Percentiles rank a stretch among this genome's conserved stretches.
Conservation (phyloP, 164 flowering plant genomes). For the Stephania japonica region DNA sequence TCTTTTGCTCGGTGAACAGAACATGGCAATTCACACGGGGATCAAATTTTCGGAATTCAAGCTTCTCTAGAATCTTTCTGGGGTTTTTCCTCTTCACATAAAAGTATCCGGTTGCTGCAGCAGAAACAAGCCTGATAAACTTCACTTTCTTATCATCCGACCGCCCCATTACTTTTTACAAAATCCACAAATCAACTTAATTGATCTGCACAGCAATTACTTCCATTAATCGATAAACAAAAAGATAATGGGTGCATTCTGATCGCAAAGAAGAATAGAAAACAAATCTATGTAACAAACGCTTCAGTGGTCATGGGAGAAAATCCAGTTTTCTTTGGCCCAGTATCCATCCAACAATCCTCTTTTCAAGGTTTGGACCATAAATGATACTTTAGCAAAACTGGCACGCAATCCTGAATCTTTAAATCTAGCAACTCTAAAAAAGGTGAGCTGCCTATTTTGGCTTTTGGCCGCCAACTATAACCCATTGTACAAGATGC, state of each 20-base stretch:
- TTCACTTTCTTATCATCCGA: conserved; percentile 58
- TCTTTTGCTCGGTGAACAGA: conserved; percentile 80
- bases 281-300: not conserved
- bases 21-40: conserved; percentile 91
- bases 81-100: conserved; percentile 82
- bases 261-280: not conserved
- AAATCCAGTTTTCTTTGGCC: no score
- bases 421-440: no score
- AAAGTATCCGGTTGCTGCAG: conserved; percentile 94
- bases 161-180: conserved; percentile 32
- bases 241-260: not conserved
- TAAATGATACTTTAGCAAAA: no score
- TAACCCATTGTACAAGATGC: no score
- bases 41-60: conserved; percentile 89
- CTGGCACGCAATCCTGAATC: no score
- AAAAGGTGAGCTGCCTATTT: no score
- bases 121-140: conserved; percentile 79
- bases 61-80: conserved; percentile 58
- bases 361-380: no score
- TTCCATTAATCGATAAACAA: not conserved
- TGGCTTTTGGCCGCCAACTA: no score
- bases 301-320: no score
- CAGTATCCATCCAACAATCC: not conserved
- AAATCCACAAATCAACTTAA: not conserved
- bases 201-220: conserved; percentile 1